Evolutionary conservation across 495 filamentous ascomycete species (phyloP), one percentile per base, ranked within the genome.

Genomic region (Xanthoparmelia taractica): DNA sequence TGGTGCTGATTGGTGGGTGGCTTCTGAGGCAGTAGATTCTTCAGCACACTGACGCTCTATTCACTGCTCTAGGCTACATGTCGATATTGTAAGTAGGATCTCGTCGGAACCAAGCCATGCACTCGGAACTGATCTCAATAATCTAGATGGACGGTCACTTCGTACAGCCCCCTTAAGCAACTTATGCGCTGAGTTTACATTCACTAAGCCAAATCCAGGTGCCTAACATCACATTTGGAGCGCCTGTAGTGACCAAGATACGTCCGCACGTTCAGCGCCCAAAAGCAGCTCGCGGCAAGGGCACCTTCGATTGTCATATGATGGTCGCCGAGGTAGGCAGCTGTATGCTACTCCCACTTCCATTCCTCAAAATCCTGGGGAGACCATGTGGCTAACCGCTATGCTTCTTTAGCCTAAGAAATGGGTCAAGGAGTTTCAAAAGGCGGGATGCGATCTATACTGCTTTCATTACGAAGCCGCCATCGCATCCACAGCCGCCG

Each of bases 381-480:
- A 27, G 27, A 63, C 18, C 18, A 25, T 43, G 23, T 60, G 57
- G 41, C 63, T 65, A 57, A 65, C 20, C 34, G 41, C 23, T 17
- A 31, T 61, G 55, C n/a, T 60, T 45, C 27, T 34, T 37, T 47
- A 96, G 94, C 94, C 94, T 57, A 93, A 97, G 77, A 92, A 91
- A 81, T 98, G 94, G 94, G 91, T 97, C 67, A 86, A 86, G 63
- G 90, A 96, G 48, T 97, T 98, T 80, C 82, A 95, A 71, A 84
- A 87, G 33, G 94, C 92, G 45, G 94, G 94, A 27, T 97, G 92
- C 77, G 93, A 98, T 72, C 83, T 97, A 12, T 98, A 98, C 80
- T 97, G 93, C 81, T 98, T 98, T 80, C 94, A 98, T 79, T 96
- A 97, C 76, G 94, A 98, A 78, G 94, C 94, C n/a, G 95, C 94